These are phyloP conservation scores for Monascus purpureus DNA, from an alignment of 495 filamentous ascomycete species.

Conservation along the genomic window DNA sequence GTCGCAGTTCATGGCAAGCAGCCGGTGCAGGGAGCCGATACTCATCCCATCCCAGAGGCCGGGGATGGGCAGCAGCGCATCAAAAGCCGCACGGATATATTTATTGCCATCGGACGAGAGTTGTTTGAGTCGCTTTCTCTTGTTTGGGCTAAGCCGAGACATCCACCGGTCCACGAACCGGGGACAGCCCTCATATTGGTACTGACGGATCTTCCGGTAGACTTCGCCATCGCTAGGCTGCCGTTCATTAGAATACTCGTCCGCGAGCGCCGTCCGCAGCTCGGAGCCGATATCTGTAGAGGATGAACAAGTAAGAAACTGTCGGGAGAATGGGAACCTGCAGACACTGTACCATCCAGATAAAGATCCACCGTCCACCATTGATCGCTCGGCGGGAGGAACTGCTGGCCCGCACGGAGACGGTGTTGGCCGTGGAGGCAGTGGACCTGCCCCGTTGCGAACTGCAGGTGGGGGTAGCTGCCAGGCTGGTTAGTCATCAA, in stretches of 20 bases:
- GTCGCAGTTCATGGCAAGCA: conserved; percentile 10
- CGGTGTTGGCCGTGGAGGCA: conserved; percentile 23
- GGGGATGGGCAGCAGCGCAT: conserved; percentile 11
- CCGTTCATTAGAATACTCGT: conserved; percentile 17
- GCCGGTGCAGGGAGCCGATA: conserved; percentile 6
- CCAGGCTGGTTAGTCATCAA: neutral
- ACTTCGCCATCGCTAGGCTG: conserved; percentile 14
- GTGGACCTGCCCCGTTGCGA: conserved; percentile 6
- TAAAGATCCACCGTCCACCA: conserved; percentile 30
- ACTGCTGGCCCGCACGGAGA: conserved; percentile 13
- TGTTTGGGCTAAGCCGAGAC: conserved; percentile 3
- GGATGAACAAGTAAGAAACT: conserved; percentile 1
- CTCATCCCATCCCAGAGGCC: conserved; percentile 16
- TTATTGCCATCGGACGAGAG: conserved; percentile 3
- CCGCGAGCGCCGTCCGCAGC: conserved; percentile 9
- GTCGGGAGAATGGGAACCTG: neutral
- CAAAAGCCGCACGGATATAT: conserved; percentile 8
- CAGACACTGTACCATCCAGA: conserved; percentile 12
- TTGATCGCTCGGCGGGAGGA: conserved; percentile 10
- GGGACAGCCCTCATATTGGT: conserved; percentile 7
- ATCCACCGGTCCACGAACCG: conserved; percentile 7
- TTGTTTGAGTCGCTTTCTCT: conserved; percentile 4
- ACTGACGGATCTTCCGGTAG: conserved; percentile 18
- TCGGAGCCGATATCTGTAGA: conserved; percentile 12
- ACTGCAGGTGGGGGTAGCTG: conserved; percentile 1